Evolutionary conservation across 805 yeast genomes (phyloP), one percentile per base, ranked within the genome.

Genomic region (Candida xiaguanensis): DNA sequence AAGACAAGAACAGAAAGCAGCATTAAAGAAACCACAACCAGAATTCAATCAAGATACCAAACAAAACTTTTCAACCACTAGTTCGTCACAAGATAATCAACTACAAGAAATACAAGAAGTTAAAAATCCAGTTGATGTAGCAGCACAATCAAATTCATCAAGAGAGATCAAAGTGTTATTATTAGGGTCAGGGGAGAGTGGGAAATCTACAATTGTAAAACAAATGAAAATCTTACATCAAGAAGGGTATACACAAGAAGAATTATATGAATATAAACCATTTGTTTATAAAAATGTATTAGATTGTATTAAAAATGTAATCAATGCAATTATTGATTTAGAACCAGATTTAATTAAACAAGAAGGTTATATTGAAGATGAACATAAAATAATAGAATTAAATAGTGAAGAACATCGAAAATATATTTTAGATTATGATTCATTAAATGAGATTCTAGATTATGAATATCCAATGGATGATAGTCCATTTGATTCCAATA

Each of bases 171-270:
- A 89, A 57, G 80, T 90, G 34, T 67, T 90, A 26, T 67, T 90
- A 24, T 62, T 85, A 35, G 93, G 99, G 4, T 85, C 96, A 0
- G 99, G 98, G 12, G 95, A 85, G 54, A 72, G 82, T 45, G 95
- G 95, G 4, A 85, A 85, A 54, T 80, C 89, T 6, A 85, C 95
- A 13, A 79, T 85, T 38, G 76, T 85, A 38, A 85, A 84, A 57
- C 95, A 85, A 58, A 85, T 85, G 79, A 84, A 83, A 55, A 83
- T 83, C 42, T 65, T 83, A 36, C 87, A 84, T 54, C 85, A 82
- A 53, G 70, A 78, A 48, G 90, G 90, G 7, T 84, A 79, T 54
- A 60, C 80, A 38, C 65, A 80, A 58, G 81, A 82, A 34, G 97
- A 89, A 56, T 61, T 83, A 19, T 65, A 70, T 39, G 87, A 84